Evolutionary conservation across 2,329 filamentous ascomycete species (phyloP), one percentile per base, ranked within the genome.

Genomic region (Metarhizium robertsii): DNA sequence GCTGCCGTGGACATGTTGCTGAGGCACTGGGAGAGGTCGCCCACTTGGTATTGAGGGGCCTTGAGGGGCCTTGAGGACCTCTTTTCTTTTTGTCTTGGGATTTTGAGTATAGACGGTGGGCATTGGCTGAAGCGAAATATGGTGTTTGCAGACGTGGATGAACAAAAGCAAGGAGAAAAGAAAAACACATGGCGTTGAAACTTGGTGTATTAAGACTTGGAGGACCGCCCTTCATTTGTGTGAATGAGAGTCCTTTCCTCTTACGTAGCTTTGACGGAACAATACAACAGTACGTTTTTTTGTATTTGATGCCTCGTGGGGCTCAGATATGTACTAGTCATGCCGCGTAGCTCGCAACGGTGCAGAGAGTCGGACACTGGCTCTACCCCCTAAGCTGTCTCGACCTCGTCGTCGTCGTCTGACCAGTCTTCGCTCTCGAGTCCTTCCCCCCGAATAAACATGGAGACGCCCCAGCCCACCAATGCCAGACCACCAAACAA

Each of bases 401-500:
- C 45, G 10, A 2, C 10, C 10, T 67, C 66, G 3, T 70, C 67
- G 11, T 68, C 67, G 11, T 68, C 67, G 2, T 71, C 62, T 5
- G 64, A 57, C 71, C 73, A 79, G 52, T 84, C 82, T 4, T 76
- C 80, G 58, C 82, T 85, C 65, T 86, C 83, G 0, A 86, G 70
- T 0, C 75, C 76, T 2, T 72, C 70, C 2, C 87, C 86, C 13
- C 83, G 78, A 59, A 97, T 92, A 1, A 87, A 86, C 57, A 92
- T 85, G 56, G 88, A 92, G 32, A 90, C 75, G 1, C 90, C 58
- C 73, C 92, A 96, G 0, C 92, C 94, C 0, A 91, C 57, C 36
- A 95, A 84, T 0, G 90, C 83, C 2, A 97, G 78, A 0, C 87
- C 90, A 0, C 87, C 92, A 67, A 97, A 97, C 0, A 95, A 70